Evolutionary conservation across 2,329 filamentous ascomycete species (phyloP), one percentile per base, ranked within the genome.

Genomic region (Exophiala phaeomuriformis): DNA sequence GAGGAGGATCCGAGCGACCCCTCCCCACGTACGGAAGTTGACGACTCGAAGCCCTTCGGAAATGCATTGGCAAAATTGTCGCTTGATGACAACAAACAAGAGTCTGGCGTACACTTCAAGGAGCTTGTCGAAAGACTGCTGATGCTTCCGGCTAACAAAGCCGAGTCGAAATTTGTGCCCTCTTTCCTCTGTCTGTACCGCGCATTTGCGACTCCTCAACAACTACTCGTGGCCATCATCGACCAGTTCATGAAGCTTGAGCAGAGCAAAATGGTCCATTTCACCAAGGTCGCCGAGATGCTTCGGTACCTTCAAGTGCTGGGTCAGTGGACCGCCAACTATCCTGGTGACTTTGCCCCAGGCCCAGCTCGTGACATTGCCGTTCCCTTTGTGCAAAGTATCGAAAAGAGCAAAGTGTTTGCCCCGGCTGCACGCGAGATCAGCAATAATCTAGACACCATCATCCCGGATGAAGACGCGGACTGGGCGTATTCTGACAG

Each of bases 131-230:
- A 95, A 69, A 85, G 90, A n/a, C 77, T 98, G 39, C 77, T 97
- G 28, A 80, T 84, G 0, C 80, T 88, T 57, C 87, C 88, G 35
- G 84, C 91, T 73, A 90, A 88, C 30, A 90, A 88, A 65, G 79
- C 84, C n/a, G 93, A 97, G 66, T 79, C 81, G 53, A 95, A 95
- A 68, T 98, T 96, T 66, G 80, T 82, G 1, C 83, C 90, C 42
- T 84, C 95, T 12, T 97, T 97, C 64, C 76, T 97, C 31, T 95
- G 91, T 60, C 75, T 97, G 9, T 97, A 97, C 70, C 85, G 93
- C 58, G 94, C 93, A 68, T 97, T 98, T 67, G 86, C 89, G 3
- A 82, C 90, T 1, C 93, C 93, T 0, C 79, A 80, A 6, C 80
- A 85, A 60, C 77, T 98, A 3, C 82, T 97, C 49, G 79, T 83